Evolutionary conservation across 2,329 filamentous ascomycete species (phyloP), one percentile per base, ranked within the genome.

Genomic region (Cladosporium phlei): DNA sequence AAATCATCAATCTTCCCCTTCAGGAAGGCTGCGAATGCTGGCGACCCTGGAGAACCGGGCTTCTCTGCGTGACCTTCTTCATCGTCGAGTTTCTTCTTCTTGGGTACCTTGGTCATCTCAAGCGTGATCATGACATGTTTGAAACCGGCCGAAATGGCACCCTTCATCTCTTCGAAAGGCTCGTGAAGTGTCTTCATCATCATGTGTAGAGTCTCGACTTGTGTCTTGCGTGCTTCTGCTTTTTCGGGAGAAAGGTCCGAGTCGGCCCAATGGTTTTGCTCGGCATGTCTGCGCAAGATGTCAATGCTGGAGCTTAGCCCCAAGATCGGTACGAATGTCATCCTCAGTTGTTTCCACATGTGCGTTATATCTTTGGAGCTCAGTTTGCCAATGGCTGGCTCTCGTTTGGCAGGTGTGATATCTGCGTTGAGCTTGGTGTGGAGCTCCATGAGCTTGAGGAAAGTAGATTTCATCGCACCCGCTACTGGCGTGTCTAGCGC

Each of bases 271-370:
- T 75, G 70, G 47, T 77, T 67, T 54, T 74, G 62, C 47, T 82
- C 77, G 1, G 82, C 79, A 14, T 82, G 69, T 10, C 83, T 75
- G 54, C 82, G 76, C 52, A 89, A 83, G 2, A 88, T 80, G 60
- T 88, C 84, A 28, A 85, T 78, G 2, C 87, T 75, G 0, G 84
- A 84, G 34, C 75, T 77, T 47, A 89, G 74, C 0, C 85, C 85
- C 7, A 80, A 67, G 12, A 86, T 63, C 0, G 85, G 85, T n/a
- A 86, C 73, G 57, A 84, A 71, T 22, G 85, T 75, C 4, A 69
- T 66, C n/a, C 80, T 76, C 27, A 87, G 65, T 7, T 79, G 68
- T 43, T 72, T 74, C 56, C 78, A 81, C 5, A 85, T 74, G 28
- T 76, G 66, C 34, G 78, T 72, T 8, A 88, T 66, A 49, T 88